Percentiles rank a stretch among this genome's conserved stretches.
phyloP scores from a whole-genome alignment of 306 rosid genomes.

The Vicia sativa region DNA sequence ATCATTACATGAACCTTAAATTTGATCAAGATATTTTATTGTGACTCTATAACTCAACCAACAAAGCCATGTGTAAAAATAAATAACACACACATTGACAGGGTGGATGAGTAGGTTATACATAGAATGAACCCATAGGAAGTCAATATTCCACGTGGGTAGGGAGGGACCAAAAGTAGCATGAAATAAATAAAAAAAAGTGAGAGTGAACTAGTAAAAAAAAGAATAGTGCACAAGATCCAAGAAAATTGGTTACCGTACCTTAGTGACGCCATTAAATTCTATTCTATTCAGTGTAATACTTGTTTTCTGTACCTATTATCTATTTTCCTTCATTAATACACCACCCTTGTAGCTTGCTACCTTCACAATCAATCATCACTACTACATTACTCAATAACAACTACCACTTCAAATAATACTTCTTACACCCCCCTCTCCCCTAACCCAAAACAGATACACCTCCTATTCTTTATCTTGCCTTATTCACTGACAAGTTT shows the following conservation, averaged over 20 bases:
- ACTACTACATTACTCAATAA: slow-evolving; percentile 20
- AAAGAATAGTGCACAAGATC: slow-evolving; percentile 42
- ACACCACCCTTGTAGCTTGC: neutral
- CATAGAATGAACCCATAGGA: slow-evolving; percentile 2
- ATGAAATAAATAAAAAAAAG: slow-evolving; percentile 25
- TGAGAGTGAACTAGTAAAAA: slow-evolving; percentile 5
- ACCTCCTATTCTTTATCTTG: slow-evolving; percentile 32
- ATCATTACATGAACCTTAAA: no score
- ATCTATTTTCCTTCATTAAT: slow-evolving; percentile 32
- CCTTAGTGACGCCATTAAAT: slow-evolving; percentile 36
- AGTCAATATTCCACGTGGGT: slow-evolving; percentile 44
- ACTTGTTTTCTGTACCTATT: slow-evolving; percentile 20
- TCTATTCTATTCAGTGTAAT: slow-evolving; percentile 6
- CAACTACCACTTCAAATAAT: slow-evolving; percentile 13
- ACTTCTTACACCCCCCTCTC: neutral
- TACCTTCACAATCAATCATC: neutral
- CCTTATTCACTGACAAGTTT: slow-evolving; percentile 37
- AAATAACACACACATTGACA: neutral
- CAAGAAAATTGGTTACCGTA: slow-evolving; percentile 41
- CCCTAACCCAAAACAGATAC: slow-evolving; percentile 38
- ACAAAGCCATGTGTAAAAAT: slow-evolving; percentile 21
- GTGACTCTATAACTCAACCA: neutral
- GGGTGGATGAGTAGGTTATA: neutral
- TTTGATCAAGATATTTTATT: no score
- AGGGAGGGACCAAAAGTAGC: slow-evolving; percentile 26